These are phyloP conservation scores for Colletotrichum aenigma DNA, from an alignment of 2,329 filamentous ascomycete species.

Conservation along the genomic window DNA sequence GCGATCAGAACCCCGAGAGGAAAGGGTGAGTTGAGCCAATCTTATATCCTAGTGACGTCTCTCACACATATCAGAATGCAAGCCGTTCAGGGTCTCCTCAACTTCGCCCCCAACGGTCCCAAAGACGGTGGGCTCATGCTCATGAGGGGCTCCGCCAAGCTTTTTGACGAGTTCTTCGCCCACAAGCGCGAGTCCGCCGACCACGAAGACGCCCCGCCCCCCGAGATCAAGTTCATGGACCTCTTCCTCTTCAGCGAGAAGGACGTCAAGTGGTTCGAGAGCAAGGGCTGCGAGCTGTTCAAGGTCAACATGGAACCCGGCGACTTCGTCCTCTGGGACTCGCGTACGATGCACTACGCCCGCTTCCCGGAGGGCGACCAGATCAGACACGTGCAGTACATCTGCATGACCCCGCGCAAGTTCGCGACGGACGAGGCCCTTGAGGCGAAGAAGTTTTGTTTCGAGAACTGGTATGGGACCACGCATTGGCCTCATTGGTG, in stretches of 20 bases:
- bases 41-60: fast-evolving
- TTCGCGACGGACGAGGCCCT: slow-evolving; percentile 35
- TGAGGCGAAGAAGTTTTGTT: slow-evolving; percentile 21
- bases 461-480: slow-evolving; percentile 27
- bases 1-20: slow-evolving; percentile 43
- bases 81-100: slow-evolving; percentile 46
- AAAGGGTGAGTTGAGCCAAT: slow-evolving; percentile 34
- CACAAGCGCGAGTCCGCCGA: slow-evolving; percentile 31
- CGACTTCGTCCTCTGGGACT: slow-evolving; percentile 40
- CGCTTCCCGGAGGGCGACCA: slow-evolving; percentile 36
- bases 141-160: slow-evolving; percentile 44
- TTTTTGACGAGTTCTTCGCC: slow-evolving; percentile 49
- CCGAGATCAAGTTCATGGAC: slow-evolving; percentile 38
- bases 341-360: slow-evolving; percentile 25
- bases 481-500: slow-evolving; percentile 34
- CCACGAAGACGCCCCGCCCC: slow-evolving; percentile 33
- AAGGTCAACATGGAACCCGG: slow-evolving; percentile 24
- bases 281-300: slow-evolving; percentile 19
- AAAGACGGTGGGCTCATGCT: slow-evolving; percentile 51
- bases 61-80: slow-evolving; percentile 24
- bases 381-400: slow-evolving; percentile 39
- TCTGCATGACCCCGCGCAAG: slow-evolving; percentile 37
- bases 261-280: slow-evolving; percentile 29
- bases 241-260: slow-evolving; percentile 45
- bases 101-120: slow-evolving; percentile 46